phyloP scores from a whole-genome alignment of 495 filamentous ascomycete genomes.

The Lepraria neglecta region DNA sequence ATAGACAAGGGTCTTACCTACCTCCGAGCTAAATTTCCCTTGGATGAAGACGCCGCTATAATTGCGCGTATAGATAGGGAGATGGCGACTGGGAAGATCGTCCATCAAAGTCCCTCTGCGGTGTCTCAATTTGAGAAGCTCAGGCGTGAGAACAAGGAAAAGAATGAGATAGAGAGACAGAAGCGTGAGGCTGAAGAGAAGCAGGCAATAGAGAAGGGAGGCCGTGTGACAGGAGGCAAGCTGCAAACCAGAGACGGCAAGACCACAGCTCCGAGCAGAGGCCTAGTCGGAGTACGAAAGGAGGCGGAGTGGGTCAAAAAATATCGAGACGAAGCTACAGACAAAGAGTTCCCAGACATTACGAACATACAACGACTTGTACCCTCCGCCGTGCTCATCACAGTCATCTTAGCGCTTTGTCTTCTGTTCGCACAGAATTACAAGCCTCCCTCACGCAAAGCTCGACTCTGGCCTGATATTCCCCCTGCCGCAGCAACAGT shows the following conservation, averaged over 20 bases:
- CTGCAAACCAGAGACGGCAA: constrained; percentile 6
- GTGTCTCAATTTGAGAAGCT: constrained; percentile 46
- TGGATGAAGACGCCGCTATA: constrained; percentile 69
- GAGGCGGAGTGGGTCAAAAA: constrained; percentile 42
- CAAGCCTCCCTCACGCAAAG: constrained; percentile 49
- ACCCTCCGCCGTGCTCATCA: constrained; percentile 55
- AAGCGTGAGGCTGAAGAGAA: constrained; percentile 38
- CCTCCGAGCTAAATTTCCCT: constrained; percentile 58
- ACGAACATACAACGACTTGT: constrained; percentile 52
- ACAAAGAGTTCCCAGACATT: constrained; percentile 40
- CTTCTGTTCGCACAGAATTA: constrained; percentile 56
- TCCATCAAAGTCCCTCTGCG: constrained; percentile 38
- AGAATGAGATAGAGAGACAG: constrained; percentile 41
- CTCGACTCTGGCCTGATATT: constrained; percentile 64
- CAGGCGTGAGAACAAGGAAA: constrained; percentile 43
- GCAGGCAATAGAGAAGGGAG: constrained; percentile 39
- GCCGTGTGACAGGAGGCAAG: not conserved
- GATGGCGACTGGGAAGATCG: constrained; percentile 38
- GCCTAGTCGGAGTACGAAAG: constrained; percentile 33
- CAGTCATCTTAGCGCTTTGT: constrained; percentile 46
- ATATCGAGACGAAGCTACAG: constrained; percentile 36
- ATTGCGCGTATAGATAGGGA: constrained; percentile 57
- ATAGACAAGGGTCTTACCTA: constrained; percentile 54
- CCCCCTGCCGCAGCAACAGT: constrained; percentile 77
- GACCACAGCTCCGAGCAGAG: constrained; percentile 34